Evolutionary conservation across 495 filamentous ascomycete genomes (phyloP).

Genomic region (Corynascus novoguineensis): DNA sequence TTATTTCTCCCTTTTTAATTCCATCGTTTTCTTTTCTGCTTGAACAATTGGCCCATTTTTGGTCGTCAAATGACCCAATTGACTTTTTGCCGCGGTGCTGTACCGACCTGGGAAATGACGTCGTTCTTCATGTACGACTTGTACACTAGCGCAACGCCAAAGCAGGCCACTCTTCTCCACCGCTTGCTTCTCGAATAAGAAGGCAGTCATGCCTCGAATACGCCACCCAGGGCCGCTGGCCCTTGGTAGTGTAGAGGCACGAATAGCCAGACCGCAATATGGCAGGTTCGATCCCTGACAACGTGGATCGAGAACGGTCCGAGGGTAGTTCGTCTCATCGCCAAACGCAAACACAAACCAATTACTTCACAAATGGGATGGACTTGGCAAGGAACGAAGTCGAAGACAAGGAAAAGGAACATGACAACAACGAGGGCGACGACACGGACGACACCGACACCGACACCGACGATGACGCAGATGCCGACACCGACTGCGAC

Average conservation of each 20-base stretch:
- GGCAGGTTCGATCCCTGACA: neutral
- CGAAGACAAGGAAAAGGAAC: neutral
- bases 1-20: too few species aligned
- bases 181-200: neutral
- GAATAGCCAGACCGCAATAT: neutral
- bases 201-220: neutral
- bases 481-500: constrained; percentile 1
- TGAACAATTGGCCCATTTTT: too few species aligned
- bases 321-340: constrained; percentile 5
- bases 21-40: too few species aligned
- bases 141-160: too few species aligned
- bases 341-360: neutral
- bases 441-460: neutral
- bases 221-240: neutral
- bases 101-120: neutral
- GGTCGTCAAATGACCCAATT: too few species aligned
- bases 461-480: neutral
- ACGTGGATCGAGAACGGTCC: neutral
- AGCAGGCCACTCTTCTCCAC: neutral
- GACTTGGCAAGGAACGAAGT: too few species aligned
- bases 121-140: too few species aligned
- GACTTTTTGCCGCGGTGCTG: neutral
- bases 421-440: constrained; percentile 5
- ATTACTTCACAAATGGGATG: too few species aligned
- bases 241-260: too few species aligned